A percentile compares a stretch with the other conserved stretches of the same genome.
These are phyloP conservation scores for Priceomyces melissophilus DNA, from an alignment of 805 yeast species.

Conservation along the genomic window DNA sequence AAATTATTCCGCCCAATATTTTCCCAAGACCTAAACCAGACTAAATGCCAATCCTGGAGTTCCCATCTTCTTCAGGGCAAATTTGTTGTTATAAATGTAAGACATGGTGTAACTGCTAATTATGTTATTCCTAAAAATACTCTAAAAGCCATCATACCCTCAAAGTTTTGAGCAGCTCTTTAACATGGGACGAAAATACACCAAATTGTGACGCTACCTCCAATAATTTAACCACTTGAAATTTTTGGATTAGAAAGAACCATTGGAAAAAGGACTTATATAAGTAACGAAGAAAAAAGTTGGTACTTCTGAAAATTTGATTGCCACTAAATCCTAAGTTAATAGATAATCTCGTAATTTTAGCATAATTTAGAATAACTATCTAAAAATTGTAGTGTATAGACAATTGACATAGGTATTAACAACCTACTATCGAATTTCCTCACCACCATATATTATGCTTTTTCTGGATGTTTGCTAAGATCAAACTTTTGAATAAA, in stretches of 20 bases:
- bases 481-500: conserved; percentile 14
- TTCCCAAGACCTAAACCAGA: conserved; percentile 19
- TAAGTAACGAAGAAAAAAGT: conserved; percentile 15
- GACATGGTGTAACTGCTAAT: conserved; percentile 12
- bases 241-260: conserved; percentile 12
- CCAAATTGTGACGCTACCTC: conserved; percentile 13
- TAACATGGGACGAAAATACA: conserved; percentile 6
- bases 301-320: conserved; percentile 13
- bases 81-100: conserved; percentile 12
- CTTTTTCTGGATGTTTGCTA: conserved; percentile 14
- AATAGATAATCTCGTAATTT: conserved; percentile 12
- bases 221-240: conserved; percentile 12
- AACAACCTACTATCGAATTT: conserved; percentile 14
- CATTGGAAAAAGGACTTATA: conserved; percentile 13
- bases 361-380: conserved; percentile 14
- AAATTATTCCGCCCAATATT: conserved; percentile 17
- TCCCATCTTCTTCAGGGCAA: conserved; percentile 10
- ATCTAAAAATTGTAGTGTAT: conserved; percentile 14
- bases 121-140: conserved; percentile 13
- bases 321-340: conserved; percentile 13
- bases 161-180: conserved; percentile 11
- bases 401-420: conserved; percentile 9
- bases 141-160: conserved; percentile 12
- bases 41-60: conserved; percentile 14
- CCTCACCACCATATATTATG: conserved; percentile 7